Percentiles rank a stretch among this genome's conserved stretches.
Evolutionary conservation across 371 early-diverging fungal species (phyloP).

Genomic region (Mucor lusitanicus): DNA sequence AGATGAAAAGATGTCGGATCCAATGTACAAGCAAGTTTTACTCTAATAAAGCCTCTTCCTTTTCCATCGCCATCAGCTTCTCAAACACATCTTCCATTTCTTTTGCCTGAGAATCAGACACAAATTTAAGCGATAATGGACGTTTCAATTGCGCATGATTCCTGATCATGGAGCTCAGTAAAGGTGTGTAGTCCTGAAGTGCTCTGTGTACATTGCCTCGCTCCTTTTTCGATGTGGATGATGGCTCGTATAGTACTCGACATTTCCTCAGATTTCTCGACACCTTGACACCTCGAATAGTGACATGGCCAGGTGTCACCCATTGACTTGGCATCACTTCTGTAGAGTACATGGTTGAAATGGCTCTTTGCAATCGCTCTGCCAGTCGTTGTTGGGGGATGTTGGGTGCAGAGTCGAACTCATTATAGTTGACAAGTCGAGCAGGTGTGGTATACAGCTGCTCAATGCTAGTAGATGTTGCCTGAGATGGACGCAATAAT

Average conservation of each 20-base stretch:
- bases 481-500: neutral
- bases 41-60: neutral
- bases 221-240: conserved; percentile 22
- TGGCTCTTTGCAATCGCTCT: conserved; percentile 36
- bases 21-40: conserved; percentile 11
- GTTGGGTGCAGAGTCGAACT: conserved; percentile 36
- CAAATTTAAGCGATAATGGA: conserved; percentile 40
- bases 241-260: conserved; percentile 38
- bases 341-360: conserved; percentile 31
- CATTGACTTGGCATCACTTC: conserved; percentile 36
- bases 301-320: conserved; percentile 25
- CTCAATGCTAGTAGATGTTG: neutral
- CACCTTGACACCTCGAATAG: conserved; percentile 33
- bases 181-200: conserved; percentile 22
- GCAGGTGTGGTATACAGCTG: conserved; percentile 31
- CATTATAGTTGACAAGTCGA: conserved; percentile 25
- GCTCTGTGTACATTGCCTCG: conserved; percentile 36
- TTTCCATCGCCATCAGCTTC: conserved; percentile 10
- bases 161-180: conserved; percentile 26
- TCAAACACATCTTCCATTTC: conserved; percentile 36
- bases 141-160: conserved; percentile 28
- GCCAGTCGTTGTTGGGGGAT: conserved; percentile 35
- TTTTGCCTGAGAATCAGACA: conserved; percentile 33
- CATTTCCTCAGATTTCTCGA: conserved; percentile 37
- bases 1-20: conserved; percentile 15